Evolutionary conservation across 2,329 filamentous ascomycete species (phyloP).

Genomic region (Arthrobotrys pseudoclavata): DNA sequence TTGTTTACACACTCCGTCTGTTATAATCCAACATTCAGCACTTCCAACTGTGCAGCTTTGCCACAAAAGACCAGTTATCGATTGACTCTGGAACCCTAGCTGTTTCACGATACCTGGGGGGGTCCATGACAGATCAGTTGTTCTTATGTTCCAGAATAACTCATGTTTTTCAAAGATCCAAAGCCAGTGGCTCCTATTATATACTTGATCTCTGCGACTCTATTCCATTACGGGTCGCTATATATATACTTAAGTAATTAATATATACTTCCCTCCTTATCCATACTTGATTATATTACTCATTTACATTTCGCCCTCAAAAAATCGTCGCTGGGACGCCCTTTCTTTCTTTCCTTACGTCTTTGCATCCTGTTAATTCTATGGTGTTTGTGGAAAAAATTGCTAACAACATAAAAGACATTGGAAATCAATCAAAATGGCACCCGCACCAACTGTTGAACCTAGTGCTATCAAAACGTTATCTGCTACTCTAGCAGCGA

Average conservation of each 20-base stretch:
- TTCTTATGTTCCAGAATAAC: background rate
- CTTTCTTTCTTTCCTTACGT: no score
- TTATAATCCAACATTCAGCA: constrained; percentile 5
- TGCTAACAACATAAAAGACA: background rate
- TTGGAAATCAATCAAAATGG: constrained; percentile 28
- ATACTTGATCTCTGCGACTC: no score
- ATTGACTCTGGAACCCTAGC: background rate
- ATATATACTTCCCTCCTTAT: no score
- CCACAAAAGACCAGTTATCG: constrained; percentile 1
- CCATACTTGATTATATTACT: no score
- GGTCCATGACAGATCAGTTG: constrained; percentile 2
- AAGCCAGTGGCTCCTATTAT: no score
- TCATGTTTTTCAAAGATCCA: no score
- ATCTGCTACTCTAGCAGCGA: constrained; percentile 16
- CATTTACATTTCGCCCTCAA: no score
- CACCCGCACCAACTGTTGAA: constrained; percentile 16
- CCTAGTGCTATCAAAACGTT: constrained; percentile 20
- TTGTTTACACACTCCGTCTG: background rate
- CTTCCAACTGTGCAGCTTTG: constrained; percentile 9
- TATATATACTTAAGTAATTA: no score
- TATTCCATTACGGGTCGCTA: no score
- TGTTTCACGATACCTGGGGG: constrained; percentile 10
- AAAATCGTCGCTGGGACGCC: no score
- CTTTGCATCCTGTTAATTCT: no score
- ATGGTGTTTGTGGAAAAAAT: no score